Evolutionary conservation across 2,329 filamentous ascomycete species (phyloP).

Genomic region (Verticillium alfalfae): DNA sequence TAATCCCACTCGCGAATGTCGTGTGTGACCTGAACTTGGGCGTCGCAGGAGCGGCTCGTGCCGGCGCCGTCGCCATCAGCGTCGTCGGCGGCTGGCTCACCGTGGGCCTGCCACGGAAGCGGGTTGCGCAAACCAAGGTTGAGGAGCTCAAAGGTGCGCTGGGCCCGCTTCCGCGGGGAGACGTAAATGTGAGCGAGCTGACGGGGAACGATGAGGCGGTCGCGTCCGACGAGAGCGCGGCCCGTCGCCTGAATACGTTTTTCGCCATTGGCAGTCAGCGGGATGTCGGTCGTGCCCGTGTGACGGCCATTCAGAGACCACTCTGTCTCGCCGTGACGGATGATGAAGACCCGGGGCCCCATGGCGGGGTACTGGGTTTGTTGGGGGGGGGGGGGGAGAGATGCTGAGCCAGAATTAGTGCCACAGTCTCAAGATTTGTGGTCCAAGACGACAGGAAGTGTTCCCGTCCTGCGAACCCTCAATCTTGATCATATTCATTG

Average conservation of each 20-base stretch:
- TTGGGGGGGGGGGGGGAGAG: background rate
- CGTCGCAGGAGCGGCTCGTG: slow-evolving; percentile 42
- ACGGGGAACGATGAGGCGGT: slow-evolving; percentile 76
- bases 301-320: slow-evolving; percentile 86
- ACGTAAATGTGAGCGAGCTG: slow-evolving; percentile 84
- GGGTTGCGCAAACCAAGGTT: slow-evolving; percentile 63
- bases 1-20: slow-evolving; percentile 85
- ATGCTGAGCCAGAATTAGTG: background rate
- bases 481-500: background rate
- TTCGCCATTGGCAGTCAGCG: slow-evolving; percentile 76
- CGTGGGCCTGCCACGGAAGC: slow-evolving; percentile 63
- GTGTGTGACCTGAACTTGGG: slow-evolving; percentile 61
- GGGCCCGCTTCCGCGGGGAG: slow-evolving; percentile 77
- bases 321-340: slow-evolving; percentile 91
- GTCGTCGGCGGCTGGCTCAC: slow-evolving; percentile 11
- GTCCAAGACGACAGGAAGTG: too few relatives aligned
- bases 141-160: slow-evolving; percentile 85
- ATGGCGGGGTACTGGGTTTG: background rate
- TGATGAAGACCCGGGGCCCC: slow-evolving; percentile 71
- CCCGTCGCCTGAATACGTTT: slow-evolving; percentile 72
- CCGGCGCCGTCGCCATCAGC: slow-evolving; percentile 13
- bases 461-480: background rate
- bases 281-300: slow-evolving; percentile 81
- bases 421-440: too few relatives aligned
- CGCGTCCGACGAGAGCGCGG: slow-evolving; percentile 74